Percentiles rank a stretch among this genome's conserved stretches.
These are phyloP conservation scores for Boletus patriciae DNA, from an alignment of 768 basidiomycete genomes.

Conservation along the genomic window DNA sequence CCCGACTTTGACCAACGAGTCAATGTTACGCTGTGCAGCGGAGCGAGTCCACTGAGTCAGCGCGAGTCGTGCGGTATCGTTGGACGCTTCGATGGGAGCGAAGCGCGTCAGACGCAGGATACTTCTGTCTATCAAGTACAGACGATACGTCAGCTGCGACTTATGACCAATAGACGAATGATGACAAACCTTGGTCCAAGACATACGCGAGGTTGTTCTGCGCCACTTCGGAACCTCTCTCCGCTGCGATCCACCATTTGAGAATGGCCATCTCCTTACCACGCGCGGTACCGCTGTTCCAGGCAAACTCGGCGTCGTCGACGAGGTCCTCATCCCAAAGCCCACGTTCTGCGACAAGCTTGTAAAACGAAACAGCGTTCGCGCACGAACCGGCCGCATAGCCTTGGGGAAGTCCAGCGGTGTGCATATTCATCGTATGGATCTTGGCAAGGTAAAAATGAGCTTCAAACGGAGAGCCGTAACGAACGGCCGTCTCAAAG, in stretches of 20 bases:
- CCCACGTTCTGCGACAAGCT: conserved; percentile 88
- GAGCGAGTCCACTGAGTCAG: conserved; percentile 94
- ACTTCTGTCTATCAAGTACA: conserved; percentile 55
- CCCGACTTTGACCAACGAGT: conserved; percentile 95
- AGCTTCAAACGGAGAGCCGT: conserved; percentile 91
- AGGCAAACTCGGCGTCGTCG: conserved; percentile 74
- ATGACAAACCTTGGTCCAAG: conserved; percentile 76
- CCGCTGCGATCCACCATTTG: conserved; percentile 94
- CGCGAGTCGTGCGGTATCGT: conserved; percentile 79
- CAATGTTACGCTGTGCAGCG: conserved; percentile 91
- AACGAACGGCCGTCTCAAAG: conserved; percentile 82
- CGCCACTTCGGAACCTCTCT: conserved; percentile 86
- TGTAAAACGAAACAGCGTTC: conserved; percentile 90
- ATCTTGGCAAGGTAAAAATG: conserved; percentile 92
- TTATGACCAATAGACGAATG: conserved; percentile 32
- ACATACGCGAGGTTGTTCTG: conserved; percentile 95
- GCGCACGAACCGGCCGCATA: conserved; percentile 76
- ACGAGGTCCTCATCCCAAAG: conserved; percentile 82
- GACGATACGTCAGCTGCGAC: conserved; percentile 21
- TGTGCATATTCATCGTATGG: conserved; percentile 57
- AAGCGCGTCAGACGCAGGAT: conserved; percentile 67
- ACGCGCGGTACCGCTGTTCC: conserved; percentile 66
- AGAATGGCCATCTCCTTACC: conserved; percentile 84
- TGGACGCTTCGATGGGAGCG: conserved; percentile 70
- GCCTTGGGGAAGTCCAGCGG: conserved; percentile 42